Evolutionary conservation across 2,329 filamentous ascomycete species (phyloP), one percentile per base, ranked within the genome.

Genomic region (Penicillium concentricum): DNA sequence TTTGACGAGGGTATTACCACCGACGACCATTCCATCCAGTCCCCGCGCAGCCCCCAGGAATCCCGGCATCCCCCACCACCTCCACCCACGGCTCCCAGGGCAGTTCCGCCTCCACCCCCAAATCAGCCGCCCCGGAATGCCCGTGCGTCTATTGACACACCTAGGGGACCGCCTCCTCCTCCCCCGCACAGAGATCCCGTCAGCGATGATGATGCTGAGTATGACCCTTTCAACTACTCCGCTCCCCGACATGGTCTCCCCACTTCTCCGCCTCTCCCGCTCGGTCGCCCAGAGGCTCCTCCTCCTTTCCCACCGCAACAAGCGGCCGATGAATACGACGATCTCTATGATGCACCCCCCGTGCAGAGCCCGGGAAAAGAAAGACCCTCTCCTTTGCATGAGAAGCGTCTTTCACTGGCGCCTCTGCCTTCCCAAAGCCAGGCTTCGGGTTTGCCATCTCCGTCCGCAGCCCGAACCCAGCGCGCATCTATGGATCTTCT

Each of bases 401-500:
- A 74, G 53, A 75, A 79, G 58, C 73, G 78, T 37, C 71, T 74
- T 37, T 72, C 78, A 44, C 69, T 73, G 54, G 76, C 82, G 45
- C 82, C 83, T 51, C 78, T 80, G 15, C 78, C 77, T 45, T 75
- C 77, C 22, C 60, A 68, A 30, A 70, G 62, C 20, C 69, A 72
- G 47, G 61, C 69, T 20, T 65, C 71, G 22, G 58, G 62, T 44
- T 65, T 75, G 20, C 77, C 80, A 10, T 78, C 80, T 18, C 74
- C 78, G 35, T 79, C 82, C 43, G 70, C 72, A 34, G 61, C 73
- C 61, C 65, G 75, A 66, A 71, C 76, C 62, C 70, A 75, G 30
- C 82, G 86, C 47, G 83, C 84, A 68, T 91, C 88, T 13, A 67
- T 87, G 50, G 90, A 94, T 67, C 76, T 87, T 13, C 78, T 82